A percentile compares a stretch with the other conserved stretches of the same genome.
phyloP scores from a whole-genome alignment of 352 stramenopile genomes.

The Globisporangium yorkense region DNA sequence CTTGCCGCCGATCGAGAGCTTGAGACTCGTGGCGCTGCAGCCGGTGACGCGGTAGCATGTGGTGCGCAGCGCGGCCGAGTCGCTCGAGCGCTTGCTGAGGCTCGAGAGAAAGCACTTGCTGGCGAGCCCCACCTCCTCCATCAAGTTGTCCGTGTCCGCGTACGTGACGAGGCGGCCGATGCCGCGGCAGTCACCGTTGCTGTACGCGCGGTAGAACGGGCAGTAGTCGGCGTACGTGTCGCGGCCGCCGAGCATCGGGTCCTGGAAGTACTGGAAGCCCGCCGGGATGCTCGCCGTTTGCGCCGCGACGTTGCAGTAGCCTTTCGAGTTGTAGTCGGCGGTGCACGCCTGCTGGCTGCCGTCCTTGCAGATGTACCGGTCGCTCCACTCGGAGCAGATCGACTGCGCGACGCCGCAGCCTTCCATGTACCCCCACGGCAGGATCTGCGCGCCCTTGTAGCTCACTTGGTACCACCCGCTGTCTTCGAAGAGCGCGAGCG shows the following conservation, averaged over 20 bases:
- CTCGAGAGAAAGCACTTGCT: slow-evolving; percentile 77
- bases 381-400: slow-evolving; percentile 62
- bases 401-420: slow-evolving; percentile 58
- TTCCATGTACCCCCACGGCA: slow-evolving; percentile 72
- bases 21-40: slow-evolving; percentile 34
- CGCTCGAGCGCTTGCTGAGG: slow-evolving; percentile 37
- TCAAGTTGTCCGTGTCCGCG: slow-evolving; percentile 30
- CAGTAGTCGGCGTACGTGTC: slow-evolving; percentile 78
- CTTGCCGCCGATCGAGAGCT: slow-evolving; percentile 40
- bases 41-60: slow-evolving; percentile 56
- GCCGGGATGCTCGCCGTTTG: slow-evolving; percentile 66
- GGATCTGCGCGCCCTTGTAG: slow-evolving; percentile 45
- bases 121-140: slow-evolving; percentile 42
- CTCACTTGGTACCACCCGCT: slow-evolving; percentile 78
- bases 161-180: slow-evolving; percentile 39
- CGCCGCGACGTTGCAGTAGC: slow-evolving; percentile 65
- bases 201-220: slow-evolving; percentile 71
- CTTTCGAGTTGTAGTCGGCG: slow-evolving; percentile 59
- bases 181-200: slow-evolving; percentile 68
- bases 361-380: slow-evolving; percentile 59
- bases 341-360: slow-evolving; percentile 43
- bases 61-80: slow-evolving; percentile 22
- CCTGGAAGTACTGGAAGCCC: slow-evolving; percentile 79
- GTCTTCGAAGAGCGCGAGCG: slow-evolving; percentile 73
- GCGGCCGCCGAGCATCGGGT: slow-evolving; percentile 43